A percentile compares a stretch with the other conserved stretches of the same genome.
phyloP scores from a whole-genome alignment of 768 basidiomycete species.

The Pleurotus giganteus region DNA sequence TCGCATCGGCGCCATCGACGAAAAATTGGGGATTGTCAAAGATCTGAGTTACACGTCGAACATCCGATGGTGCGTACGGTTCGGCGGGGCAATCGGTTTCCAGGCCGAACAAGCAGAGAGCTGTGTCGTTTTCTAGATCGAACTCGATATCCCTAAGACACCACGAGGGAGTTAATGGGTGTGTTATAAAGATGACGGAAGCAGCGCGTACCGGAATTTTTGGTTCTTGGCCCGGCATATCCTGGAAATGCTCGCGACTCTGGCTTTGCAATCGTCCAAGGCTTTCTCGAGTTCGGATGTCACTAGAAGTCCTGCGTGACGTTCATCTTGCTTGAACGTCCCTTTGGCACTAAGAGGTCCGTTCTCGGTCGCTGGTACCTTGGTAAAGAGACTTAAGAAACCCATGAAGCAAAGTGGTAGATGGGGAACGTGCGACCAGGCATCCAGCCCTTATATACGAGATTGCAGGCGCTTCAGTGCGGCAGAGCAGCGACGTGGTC shows the following conservation, averaged over 20 bases:
- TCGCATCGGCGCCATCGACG: conserved; percentile 38
- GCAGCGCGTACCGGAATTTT: conserved; percentile 43
- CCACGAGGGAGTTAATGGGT: conserved; percentile 3
- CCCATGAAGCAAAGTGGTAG: no score
- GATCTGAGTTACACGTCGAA: conserved; percentile 48
- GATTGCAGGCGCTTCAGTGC: no score
- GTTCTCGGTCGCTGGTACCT: no score
- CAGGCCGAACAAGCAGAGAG: conserved; percentile 39
- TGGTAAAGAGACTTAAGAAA: neutral
- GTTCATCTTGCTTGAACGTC: neutral
- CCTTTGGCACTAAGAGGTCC: neutral
- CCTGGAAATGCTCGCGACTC: conserved; percentile 41
- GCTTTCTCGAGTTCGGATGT: conserved; percentile 46
- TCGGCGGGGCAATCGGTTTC: conserved; percentile 2
- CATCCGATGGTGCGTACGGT: conserved; percentile 32
- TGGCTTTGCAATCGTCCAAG: conserved; percentile 40
- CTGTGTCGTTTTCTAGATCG: conserved; percentile 43
- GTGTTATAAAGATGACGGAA: neutral
- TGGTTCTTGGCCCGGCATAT: conserved; percentile 47
- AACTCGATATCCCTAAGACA: conserved; percentile 52
- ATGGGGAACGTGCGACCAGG: no score
- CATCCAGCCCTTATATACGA: no score
- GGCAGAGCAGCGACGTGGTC: no score
- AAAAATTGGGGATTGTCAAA: conserved; percentile 52
- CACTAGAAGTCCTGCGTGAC: conserved; percentile 33